A percentile compares a stretch with the other conserved stretches of the same genome.
Evolutionary conservation across 257 asterid species (phyloP).

Genomic region (Solanum virginianum): DNA sequence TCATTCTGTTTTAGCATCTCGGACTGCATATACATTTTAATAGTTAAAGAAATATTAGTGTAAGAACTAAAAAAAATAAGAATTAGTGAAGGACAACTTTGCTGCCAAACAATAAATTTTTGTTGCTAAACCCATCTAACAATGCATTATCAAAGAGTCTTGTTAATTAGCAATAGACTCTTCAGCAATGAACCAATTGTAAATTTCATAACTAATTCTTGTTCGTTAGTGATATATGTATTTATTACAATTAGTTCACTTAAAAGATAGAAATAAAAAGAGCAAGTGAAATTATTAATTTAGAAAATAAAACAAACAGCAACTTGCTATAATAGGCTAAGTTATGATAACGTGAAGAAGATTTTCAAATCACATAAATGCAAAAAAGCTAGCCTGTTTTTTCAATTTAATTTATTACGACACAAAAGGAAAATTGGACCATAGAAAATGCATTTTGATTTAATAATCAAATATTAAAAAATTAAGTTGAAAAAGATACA

Average conservation of each 20-base stretch:
- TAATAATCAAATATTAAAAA: too few relatives aligned
- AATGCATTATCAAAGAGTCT: background rate
- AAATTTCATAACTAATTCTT: background rate
- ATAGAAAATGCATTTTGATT: too few relatives aligned
- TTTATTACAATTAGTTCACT: background rate
- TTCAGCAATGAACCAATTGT: too few relatives aligned
- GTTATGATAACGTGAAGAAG: too few relatives aligned
- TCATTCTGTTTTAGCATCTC: slow-evolving; percentile 19
- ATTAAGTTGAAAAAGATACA: too few relatives aligned
- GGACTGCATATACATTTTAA: slow-evolving; percentile 23
- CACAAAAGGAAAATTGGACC: too few relatives aligned
- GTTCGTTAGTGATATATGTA: background rate
- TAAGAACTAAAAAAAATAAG: background rate
- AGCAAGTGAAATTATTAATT: background rate
- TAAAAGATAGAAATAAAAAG: background rate
- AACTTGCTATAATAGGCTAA: too few relatives aligned
- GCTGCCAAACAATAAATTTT: background rate
- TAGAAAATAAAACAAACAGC: too few relatives aligned
- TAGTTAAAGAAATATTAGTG: background rate
- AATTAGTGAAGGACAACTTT: background rate
- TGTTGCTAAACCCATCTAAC: background rate
- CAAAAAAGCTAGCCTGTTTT: too few relatives aligned
- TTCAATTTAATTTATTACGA: too few relatives aligned
- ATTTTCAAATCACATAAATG: too few relatives aligned
- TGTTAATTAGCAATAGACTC: background rate